phyloP scores from a whole-genome alignment of 805 yeast genomes.

The Candida ficus region DNA sequence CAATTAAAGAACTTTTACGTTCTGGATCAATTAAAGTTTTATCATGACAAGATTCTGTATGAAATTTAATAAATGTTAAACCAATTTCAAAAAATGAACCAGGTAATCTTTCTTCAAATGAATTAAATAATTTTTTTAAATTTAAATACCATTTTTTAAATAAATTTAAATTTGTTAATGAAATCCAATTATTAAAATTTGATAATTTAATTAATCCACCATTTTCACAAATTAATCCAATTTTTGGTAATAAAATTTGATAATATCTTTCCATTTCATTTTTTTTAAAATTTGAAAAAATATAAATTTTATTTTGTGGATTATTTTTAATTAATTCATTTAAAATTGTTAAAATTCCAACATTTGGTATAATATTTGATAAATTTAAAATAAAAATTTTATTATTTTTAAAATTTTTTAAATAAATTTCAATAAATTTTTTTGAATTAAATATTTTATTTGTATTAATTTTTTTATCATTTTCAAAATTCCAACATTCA shows the following conservation, averaged over 20 bases:
- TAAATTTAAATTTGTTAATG: slow-evolving; percentile 8
- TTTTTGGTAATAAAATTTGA: slow-evolving; percentile 50
- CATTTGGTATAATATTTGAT: slow-evolving; percentile 49
- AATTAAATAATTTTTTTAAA: slow-evolving; percentile 47
- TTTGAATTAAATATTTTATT: slow-evolving; percentile 28
- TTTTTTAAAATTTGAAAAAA: slow-evolving; percentile 61
- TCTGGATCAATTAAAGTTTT: slow-evolving; percentile 43
- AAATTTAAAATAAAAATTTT: slow-evolving; percentile 45
- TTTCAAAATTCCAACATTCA: slow-evolving; percentile 45
- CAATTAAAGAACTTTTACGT: slow-evolving; percentile 63
- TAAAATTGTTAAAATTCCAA: slow-evolving; percentile 52
- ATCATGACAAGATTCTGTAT: slow-evolving; percentile 44
- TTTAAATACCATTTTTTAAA: slow-evolving; percentile 53
- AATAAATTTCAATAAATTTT: slow-evolving; percentile 26
- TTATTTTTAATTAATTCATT: slow-evolving; percentile 47
- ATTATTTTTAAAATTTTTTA: slow-evolving; percentile 13
- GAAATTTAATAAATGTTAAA: slow-evolving; percentile 72
- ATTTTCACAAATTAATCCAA: slow-evolving; percentile 86
- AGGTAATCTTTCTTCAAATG: slow-evolving; percentile 72
- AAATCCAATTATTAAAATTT: slow-evolving; percentile 30
- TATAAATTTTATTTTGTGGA: slow-evolving; percentile 57
- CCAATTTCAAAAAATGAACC: slow-evolving; percentile 69
- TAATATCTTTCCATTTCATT: slow-evolving; percentile 63
- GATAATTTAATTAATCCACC: slow-evolving; percentile 73
- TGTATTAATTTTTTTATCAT: slow-evolving; percentile 32